These are phyloP conservation scores for Cinnamomum chago DNA, from an alignment of 164 flowering plant genomes.

Conservation along the genomic window DNA sequence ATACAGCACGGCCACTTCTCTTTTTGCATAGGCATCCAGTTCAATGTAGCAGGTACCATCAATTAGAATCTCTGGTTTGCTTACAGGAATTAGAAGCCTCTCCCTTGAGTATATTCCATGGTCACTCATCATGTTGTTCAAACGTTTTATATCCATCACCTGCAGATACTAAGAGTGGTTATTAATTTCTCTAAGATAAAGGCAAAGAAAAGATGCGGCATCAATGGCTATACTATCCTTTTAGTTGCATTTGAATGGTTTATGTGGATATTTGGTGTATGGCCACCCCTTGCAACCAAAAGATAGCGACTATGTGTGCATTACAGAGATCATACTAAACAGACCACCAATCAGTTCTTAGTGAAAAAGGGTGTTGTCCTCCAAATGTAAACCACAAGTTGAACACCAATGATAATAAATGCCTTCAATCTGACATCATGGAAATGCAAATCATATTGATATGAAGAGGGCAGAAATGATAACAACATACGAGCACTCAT, in stretches of 20 bases:
- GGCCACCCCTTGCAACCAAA: too few relatives aligned
- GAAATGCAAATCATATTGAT: neutral
- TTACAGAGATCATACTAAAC: neutral
- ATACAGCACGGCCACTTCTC: conserved; percentile 91
- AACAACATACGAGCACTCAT: neutral
- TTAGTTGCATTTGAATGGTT: too few relatives aligned
- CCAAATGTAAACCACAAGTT: neutral
- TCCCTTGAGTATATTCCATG: conserved; percentile 95
- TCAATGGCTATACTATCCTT: neutral
- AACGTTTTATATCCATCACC: conserved; percentile 89
- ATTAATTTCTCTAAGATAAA: neutral
- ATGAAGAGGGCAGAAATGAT: neutral
- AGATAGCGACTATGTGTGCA: neutral
- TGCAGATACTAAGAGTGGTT: conserved; percentile 15
- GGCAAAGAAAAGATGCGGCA: neutral
- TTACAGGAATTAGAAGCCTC: conserved; percentile 76
- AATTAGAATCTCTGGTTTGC: conserved; percentile 59
- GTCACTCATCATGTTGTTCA: conserved; percentile 98
- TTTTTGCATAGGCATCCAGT: conserved; percentile 66
- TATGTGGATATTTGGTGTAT: too few relatives aligned
- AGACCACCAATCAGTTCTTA: neutral
- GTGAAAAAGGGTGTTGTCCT: neutral
- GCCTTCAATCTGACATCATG: neutral
- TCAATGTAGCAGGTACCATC: conserved; percentile 81
- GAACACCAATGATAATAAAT: neutral